phyloP scores from a whole-genome alignment of 2,329 filamentous ascomycete species.

The Aspergillus fructus region DNA sequence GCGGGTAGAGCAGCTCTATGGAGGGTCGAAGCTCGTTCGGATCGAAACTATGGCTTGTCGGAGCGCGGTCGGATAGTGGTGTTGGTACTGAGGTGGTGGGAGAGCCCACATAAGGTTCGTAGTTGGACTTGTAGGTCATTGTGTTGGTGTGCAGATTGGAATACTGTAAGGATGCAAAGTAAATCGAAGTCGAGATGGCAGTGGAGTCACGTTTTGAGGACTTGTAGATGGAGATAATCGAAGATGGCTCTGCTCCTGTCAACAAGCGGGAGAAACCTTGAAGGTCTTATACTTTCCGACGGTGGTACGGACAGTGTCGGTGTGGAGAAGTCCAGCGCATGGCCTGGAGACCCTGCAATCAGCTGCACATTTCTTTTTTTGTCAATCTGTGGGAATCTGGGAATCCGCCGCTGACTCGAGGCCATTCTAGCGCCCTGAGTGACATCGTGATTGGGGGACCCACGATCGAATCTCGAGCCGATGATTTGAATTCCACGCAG shows the following conservation, averaged over 20 bases:
- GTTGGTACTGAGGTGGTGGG: neutral
- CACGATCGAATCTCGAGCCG: neutral
- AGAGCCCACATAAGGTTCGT: conserved; percentile 38
- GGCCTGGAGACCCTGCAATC: conserved; percentile 14
- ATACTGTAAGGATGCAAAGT: neutral
- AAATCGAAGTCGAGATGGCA: neutral
- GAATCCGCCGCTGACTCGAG: neutral
- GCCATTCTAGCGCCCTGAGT: conserved; percentile 3
- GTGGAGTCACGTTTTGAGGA: neutral
- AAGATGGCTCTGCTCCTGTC: too few relatives aligned
- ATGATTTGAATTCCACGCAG: conserved; percentile 19
- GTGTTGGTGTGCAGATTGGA: conserved; percentile 9
- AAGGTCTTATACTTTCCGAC: conserved; percentile 18
- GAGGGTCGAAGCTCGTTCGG: conserved; percentile 26
- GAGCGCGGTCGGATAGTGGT: conserved; percentile 1
- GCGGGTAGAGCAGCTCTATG: conserved; percentile 32
- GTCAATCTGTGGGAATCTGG: neutral
- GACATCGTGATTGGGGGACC: conserved; percentile 6
- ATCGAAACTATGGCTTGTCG: conserved; percentile 25
- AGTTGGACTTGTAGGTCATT: conserved; percentile 42
- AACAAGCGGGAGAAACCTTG: conserved; percentile 12
- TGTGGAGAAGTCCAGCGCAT: conserved; percentile 17
- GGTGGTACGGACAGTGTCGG: neutral
- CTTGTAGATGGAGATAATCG: too few relatives aligned
- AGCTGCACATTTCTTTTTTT: conserved; percentile 6